These are phyloP conservation scores for Didymella exigua DNA, from an alignment of 2,329 filamentous ascomycete genomes.

Conservation along the genomic window DNA sequence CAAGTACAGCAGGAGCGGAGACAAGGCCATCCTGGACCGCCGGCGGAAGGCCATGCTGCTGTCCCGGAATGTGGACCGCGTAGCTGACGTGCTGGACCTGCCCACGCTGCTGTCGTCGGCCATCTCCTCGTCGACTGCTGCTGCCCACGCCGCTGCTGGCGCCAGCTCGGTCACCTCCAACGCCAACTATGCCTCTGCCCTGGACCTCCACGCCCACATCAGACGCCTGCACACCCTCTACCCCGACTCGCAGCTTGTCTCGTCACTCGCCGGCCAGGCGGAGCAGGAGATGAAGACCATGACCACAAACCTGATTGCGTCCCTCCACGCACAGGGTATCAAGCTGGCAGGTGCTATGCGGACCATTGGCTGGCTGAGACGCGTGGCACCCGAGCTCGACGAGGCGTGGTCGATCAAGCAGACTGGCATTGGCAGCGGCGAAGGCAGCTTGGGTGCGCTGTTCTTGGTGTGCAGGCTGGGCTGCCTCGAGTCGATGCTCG, in stretches of 20 bases:
- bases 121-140: conserved; percentile 63
- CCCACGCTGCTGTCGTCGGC: conserved; percentile 84
- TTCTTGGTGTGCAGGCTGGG: conserved; percentile 86
- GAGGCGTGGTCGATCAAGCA: conserved; percentile 42
- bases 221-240: conserved; percentile 83
- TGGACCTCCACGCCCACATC: conserved; percentile 94
- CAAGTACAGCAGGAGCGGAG: conserved; percentile 77
- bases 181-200: conserved; percentile 82
- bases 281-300: conserved; percentile 88
- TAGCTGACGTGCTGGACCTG: conserved; percentile 89
- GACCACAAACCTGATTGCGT: conserved; percentile 79
- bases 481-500: conserved; percentile 78
- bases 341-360: conserved; percentile 90
- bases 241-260: conserved; percentile 75
- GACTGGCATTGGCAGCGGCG: conserved; percentile 43
- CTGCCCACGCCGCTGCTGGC: conserved; percentile 49
- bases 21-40: conserved; percentile 67
- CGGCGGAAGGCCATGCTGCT: conserved; percentile 82
- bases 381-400: conserved; percentile 82
- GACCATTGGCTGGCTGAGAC: conserved; percentile 87
- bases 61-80: conserved; percentile 82
- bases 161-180: conserved; percentile 49
- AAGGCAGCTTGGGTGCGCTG: conserved; percentile 78
- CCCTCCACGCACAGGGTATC: conserved; percentile 76
- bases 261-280: conserved; percentile 74